A percentile compares a stretch with the other conserved stretches of the same genome.
Evolutionary conservation across 805 yeast species (phyloP).

Genomic region (Suhomyces prunicola): DNA sequence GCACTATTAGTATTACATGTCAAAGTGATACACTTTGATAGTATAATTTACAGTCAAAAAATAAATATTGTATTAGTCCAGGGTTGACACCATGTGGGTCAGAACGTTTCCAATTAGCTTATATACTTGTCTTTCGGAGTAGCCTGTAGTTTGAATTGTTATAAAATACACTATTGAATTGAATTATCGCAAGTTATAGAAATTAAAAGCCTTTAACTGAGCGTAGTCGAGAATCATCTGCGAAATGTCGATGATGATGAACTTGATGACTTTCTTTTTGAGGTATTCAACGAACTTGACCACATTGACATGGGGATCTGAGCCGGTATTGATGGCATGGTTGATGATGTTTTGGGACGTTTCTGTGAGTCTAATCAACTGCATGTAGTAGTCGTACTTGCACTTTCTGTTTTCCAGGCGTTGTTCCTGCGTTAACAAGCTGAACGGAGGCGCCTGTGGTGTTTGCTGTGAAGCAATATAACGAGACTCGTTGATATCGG

Average conservation of each 20-base stretch:
- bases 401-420: conserved; percentile 27
- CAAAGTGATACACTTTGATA: no score
- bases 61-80: not conserved
- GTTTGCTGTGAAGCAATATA: conserved; percentile 6
- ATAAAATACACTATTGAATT: not conserved
- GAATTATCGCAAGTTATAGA: conserved; percentile 1
- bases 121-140: no score
- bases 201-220: conserved; percentile 15
- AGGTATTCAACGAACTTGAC: conserved; percentile 34
- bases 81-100: not conserved
- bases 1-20: no score
- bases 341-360: conserved; percentile 12
- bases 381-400: conserved; percentile 36
- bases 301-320: conserved; percentile 14
- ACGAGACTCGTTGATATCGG: conserved; percentile 10
- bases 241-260: conserved; percentile 35
- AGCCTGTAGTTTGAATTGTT: not conserved
- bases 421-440: conserved; percentile 17
- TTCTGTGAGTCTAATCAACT: conserved; percentile 18
- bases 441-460: conserved; percentile 9
- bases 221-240: conserved; percentile 35
- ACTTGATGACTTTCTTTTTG: conserved; percentile 30
- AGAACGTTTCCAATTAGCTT: not conserved
- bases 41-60: no score
- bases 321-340: conserved; percentile 5